These are phyloP conservation scores for Termitomyces sp. DNA, from an alignment of 768 basidiomycete genomes.

Conservation along the genomic window DNA sequence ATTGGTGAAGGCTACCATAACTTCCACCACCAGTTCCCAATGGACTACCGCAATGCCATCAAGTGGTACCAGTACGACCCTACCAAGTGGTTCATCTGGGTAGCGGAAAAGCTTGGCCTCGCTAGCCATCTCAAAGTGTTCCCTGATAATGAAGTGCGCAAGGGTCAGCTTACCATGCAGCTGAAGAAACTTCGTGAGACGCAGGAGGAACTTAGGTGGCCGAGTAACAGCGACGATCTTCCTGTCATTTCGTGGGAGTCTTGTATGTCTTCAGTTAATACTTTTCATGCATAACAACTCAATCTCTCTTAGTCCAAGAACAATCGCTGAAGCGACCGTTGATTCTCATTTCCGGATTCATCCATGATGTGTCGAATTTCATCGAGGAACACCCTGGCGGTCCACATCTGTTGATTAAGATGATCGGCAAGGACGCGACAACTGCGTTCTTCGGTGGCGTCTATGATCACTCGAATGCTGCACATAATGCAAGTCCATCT, in stretches of 20 bases:
- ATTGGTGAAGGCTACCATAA: slow-evolving; percentile 98
- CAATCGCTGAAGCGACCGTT: slow-evolving; percentile 77
- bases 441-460: slow-evolving; percentile 94
- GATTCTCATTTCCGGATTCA: slow-evolving; percentile 86
- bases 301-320: slow-evolving; percentile 52
- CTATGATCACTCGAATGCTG: slow-evolving; percentile 85
- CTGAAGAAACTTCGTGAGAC: slow-evolving; percentile 80
- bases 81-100: slow-evolving; percentile 88
- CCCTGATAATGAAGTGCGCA: slow-evolving; percentile 61
- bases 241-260: slow-evolving; percentile 85
- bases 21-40: slow-evolving; percentile 95
- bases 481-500: slow-evolving; percentile 60
- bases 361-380: slow-evolving; percentile 84
- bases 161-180: slow-evolving; percentile 93
- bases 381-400: slow-evolving; percentile 92
- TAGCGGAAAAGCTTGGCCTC: slow-evolving; percentile 53
- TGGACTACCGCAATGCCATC: slow-evolving; percentile 97
- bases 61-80: slow-evolving; percentile 93
- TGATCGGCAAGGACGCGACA: slow-evolving; percentile 88
- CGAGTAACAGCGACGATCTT: slow-evolving; percentile 66
- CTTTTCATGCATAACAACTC: background rate
- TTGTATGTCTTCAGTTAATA: slow-evolving; percentile 41
- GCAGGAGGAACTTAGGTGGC: slow-evolving; percentile 78
- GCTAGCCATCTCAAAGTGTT: slow-evolving; percentile 67
- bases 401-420: slow-evolving; percentile 73